Percentiles rank a stretch among this genome's conserved stretches.
Evolutionary conservation across 73 alveolate genomes (phyloP).

Genomic region (Loxodes magnus): DNA sequence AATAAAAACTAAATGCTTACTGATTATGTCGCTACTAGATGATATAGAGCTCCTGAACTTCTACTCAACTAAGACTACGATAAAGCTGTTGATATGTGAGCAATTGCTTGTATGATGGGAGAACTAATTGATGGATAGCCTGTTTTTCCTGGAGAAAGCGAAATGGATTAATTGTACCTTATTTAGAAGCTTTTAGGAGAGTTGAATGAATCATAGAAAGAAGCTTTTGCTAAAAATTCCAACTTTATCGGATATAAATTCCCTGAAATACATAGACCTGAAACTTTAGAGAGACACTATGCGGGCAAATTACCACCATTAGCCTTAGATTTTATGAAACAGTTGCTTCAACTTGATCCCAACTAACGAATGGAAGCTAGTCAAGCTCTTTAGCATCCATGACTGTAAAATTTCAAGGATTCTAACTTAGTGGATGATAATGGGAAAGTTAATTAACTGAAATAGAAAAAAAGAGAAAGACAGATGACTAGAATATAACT

Average conservation of each 20-base stretch:
- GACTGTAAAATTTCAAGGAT: no score
- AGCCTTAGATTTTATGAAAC: constrained; percentile 60
- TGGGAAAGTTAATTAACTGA: no score
- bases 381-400: constrained; percentile 79
- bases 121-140: constrained; percentile 86
- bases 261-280: constrained; percentile 19
- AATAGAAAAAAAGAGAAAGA: no score
- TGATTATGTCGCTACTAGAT: background rate
- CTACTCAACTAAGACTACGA: constrained; percentile 33
- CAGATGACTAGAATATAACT: no score
- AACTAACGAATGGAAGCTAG: constrained; percentile 67
- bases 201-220: constrained; percentile 48
- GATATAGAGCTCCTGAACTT: background rate
- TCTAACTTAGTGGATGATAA: no score
- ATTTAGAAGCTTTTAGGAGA: constrained; percentile 67
- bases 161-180: constrained; percentile 60
- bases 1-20: constrained; percentile 42
- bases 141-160: constrained; percentile 83
- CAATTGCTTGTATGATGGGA: constrained; percentile 94
- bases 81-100: constrained; percentile 84
- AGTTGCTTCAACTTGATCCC: constrained; percentile 76
- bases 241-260: constrained; percentile 67
- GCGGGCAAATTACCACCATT: no score
- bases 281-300: background rate
- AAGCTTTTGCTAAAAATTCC: constrained; percentile 59